Conservation (phyloP, 2,329 filamentous ascomycete species). For the Colletotrichum sp. region DNA sequence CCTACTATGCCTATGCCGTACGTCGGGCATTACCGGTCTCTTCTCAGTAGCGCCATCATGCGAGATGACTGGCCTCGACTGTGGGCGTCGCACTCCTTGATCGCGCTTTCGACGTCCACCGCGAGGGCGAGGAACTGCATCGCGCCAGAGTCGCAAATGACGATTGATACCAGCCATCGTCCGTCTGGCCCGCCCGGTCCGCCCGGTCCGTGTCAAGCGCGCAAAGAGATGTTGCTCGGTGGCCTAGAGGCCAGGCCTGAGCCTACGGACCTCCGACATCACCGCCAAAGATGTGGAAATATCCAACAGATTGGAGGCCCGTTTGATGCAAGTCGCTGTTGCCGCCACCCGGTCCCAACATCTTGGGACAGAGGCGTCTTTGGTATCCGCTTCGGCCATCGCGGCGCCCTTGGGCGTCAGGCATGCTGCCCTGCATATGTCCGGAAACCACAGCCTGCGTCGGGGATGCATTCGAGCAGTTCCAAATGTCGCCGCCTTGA, state of each 20-base stretch:
- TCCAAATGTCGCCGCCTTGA: neutral
- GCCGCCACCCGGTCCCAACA: neutral
- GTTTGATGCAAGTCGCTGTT: neutral
- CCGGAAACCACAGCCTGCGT: neutral
- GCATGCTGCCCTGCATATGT: neutral
- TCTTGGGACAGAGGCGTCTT: neutral
- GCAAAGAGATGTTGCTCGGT: neutral
- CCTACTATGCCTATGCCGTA: neutral
- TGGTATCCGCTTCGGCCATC: neutral
- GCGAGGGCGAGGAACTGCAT: neutral
- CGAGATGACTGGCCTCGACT: neutral
- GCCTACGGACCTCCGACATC: neutral
- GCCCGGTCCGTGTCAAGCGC: slow-evolving; percentile 3
- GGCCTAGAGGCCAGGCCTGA: neutral
- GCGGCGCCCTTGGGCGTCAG: neutral
- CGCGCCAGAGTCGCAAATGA: neutral
- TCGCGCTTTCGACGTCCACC: neutral
- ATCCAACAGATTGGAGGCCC: neutral
- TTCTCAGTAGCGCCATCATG: neutral
- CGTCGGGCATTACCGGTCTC: neutral
- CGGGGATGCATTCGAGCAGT: neutral
- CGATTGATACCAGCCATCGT: neutral
- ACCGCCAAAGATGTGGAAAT: neutral
- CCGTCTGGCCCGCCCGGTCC: neutral
- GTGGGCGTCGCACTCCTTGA: neutral